A percentile compares a stretch with the other conserved stretches of the same genome.
These are phyloP conservation scores for Verticillium isaacii DNA, from an alignment of 2,329 filamentous ascomycete genomes.

Conservation along the genomic window DNA sequence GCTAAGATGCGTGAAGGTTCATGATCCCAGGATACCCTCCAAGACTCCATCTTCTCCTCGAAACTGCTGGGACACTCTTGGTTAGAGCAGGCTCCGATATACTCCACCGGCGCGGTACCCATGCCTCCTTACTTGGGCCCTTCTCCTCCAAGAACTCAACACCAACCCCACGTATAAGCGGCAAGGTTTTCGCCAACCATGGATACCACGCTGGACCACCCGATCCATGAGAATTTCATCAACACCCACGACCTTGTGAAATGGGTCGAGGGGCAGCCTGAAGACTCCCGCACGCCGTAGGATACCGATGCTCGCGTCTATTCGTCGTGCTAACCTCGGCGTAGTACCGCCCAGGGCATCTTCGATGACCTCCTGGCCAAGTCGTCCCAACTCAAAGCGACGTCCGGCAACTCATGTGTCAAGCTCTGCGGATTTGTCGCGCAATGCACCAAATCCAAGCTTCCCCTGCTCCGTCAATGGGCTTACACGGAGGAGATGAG, in stretches of 20 bases:
- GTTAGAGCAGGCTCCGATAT: not conserved
- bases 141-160: not conserved
- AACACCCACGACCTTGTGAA: slow-evolving; percentile 30
- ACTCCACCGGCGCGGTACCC: not conserved
- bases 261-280: slow-evolving; percentile 38
- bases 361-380: slow-evolving; percentile 43
- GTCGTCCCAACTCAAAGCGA: slow-evolving; percentile 48
- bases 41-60: not conserved
- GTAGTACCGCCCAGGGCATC: slow-evolving; percentile 30
- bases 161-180: not conserved
- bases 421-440: slow-evolving; percentile 60
- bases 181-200: not conserved
- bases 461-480: slow-evolving; percentile 37
- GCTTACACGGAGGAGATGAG: slow-evolving; percentile 46
- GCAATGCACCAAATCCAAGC: slow-evolving; percentile 47
- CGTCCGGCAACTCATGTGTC: slow-evolving; percentile 53
- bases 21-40: not conserved
- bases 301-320: slow-evolving; percentile 5
- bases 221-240: slow-evolving; percentile 18
- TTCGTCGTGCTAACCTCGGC: not conserved
- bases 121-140: not conserved
- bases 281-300: slow-evolving; percentile 29
- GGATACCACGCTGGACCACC: not conserved
- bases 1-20: not conserved
- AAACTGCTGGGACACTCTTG: not conserved